A percentile compares a stretch with the other conserved stretches of the same genome.
These are phyloP conservation scores for Lyophyllum decastes DNA, from an alignment of 768 basidiomycete species.

Conservation along the genomic window DNA sequence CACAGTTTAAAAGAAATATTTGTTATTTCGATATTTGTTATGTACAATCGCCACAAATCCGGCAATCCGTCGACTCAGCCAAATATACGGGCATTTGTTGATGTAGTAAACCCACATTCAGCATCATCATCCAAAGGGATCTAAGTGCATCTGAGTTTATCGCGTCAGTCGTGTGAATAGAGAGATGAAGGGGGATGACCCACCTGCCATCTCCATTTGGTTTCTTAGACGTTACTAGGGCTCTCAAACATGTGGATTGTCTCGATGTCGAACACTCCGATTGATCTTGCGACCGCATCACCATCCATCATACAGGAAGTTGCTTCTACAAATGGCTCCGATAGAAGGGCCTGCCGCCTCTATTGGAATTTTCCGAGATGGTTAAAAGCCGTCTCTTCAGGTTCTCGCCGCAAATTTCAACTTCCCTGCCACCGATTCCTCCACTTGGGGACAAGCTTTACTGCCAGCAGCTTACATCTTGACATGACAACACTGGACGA, in stretches of 20 bases:
- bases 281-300: conserved; percentile 16
- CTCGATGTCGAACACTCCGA: conserved; percentile 21
- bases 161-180: conserved; percentile 11
- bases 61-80: conserved; percentile 1
- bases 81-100: conserved; percentile 2
- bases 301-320: conserved; percentile 1
- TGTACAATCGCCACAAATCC: conserved; percentile 11
- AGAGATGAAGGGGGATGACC: conserved; percentile 1
- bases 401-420: conserved; percentile 7
- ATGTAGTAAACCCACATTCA: conserved; percentile 8
- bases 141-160: conserved; percentile 4
- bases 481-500: conserved; percentile 65
- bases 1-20: conserved; percentile 34
- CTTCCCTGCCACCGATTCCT: conserved; percentile 17
- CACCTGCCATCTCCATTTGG: conserved; percentile 16
- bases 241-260: conserved; percentile 27
- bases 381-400: conserved; percentile 10
- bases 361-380: conserved; percentile 14
- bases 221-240: conserved; percentile 26
- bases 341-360: neutral
- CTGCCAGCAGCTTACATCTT: conserved; percentile 23
- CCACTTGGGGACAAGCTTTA: conserved; percentile 18
- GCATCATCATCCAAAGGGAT: neutral
- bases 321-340: conserved; percentile 3
- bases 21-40: neutral